A percentile compares a stretch with the other conserved stretches of the same genome.
These are phyloP conservation scores for Kwoniella shandongensis DNA, from an alignment of 768 basidiomycete genomes.

Conservation along the genomic window DNA sequence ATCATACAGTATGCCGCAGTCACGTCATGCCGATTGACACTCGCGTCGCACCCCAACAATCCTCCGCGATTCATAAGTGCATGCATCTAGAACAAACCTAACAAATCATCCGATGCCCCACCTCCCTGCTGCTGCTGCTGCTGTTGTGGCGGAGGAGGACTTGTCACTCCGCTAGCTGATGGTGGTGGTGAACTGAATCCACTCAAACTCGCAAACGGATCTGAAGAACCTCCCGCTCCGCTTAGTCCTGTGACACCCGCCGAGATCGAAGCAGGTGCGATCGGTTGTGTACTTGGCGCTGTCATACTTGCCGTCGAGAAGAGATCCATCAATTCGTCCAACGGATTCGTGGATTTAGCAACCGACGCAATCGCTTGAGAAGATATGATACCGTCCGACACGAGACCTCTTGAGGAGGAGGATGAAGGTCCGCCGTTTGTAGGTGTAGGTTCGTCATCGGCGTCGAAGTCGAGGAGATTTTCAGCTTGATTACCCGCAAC, in stretches of 20 bases:
- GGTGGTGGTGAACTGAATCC: constrained; percentile 35
- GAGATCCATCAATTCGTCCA: constrained; percentile 90
- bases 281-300: constrained; percentile 29
- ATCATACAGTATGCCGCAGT: too few species aligned
- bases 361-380: constrained; percentile 53
- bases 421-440: constrained; percentile 24
- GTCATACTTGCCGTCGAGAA: constrained; percentile 62
- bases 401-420: constrained; percentile 51
- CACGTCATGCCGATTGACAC: too few species aligned
- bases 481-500: constrained; percentile 89
- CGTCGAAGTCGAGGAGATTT: constrained; percentile 92
- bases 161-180: constrained; percentile 45
- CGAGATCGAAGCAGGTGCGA: constrained; percentile 11
- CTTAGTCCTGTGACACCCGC: constrained; percentile 13
- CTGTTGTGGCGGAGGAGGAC: constrained; percentile 50
- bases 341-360: constrained; percentile 78
- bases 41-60: too few species aligned
- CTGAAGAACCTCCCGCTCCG: neutral
- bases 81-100: constrained; percentile 60
- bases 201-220: constrained; percentile 22
- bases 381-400: constrained; percentile 43
- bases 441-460: constrained; percentile 61
- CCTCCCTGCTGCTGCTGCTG: constrained; percentile 10
- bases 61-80: constrained; percentile 2
- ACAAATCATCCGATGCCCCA: constrained; percentile 58